These are phyloP conservation scores for Phlebiopsis gigantea DNA, from an alignment of 768 basidiomycete genomes.

Conservation along the genomic window DNA sequence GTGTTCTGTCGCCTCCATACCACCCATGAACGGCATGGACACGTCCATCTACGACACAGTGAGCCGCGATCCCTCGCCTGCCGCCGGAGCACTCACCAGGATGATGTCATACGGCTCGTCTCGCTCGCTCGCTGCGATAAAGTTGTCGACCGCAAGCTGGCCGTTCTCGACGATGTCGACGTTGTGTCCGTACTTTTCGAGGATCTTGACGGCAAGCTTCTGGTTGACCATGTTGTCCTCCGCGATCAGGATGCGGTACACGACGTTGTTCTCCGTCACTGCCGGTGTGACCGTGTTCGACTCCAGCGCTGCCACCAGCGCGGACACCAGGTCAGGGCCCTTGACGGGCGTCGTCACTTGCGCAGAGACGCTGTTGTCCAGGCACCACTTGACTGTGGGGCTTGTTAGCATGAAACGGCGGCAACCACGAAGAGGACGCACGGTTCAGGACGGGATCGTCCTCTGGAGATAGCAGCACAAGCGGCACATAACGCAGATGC, in stretches of 20 bases:
- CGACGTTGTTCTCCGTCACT: constrained; percentile 77
- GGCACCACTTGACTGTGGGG: constrained; percentile 82
- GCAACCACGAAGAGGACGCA: constrained; percentile 29
- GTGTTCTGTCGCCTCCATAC: constrained; percentile 93
- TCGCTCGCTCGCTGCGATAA: constrained; percentile 70
- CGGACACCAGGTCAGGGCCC: constrained; percentile 84
- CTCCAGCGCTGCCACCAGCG: constrained; percentile 90
- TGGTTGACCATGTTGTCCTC: constrained; percentile 97
- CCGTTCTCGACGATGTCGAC: constrained; percentile 99
- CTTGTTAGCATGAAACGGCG: constrained; percentile 18
- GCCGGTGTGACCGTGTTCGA: constrained; percentile 90
- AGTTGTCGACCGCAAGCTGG: constrained; percentile 86
- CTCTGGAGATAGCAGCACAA: constrained; percentile 80
- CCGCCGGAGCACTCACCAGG: constrained; percentile 50
- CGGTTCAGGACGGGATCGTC: constrained; percentile 43
- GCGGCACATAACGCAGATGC: constrained; percentile 93
- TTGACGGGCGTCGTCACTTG: constrained; percentile 90
- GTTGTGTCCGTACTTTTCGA: constrained; percentile 92
- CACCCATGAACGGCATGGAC: constrained; percentile 98
- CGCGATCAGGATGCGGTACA: constrained; percentile 90
- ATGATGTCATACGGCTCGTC: constrained; percentile 86
- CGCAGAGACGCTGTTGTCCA: constrained; percentile 93
- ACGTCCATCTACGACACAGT: constrained; percentile 79
- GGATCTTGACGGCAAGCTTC: constrained; percentile 92
- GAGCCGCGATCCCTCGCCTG: not conserved